Conservation (phyloP, 805 yeast species). For the Candida dajiaensis region DNA sequence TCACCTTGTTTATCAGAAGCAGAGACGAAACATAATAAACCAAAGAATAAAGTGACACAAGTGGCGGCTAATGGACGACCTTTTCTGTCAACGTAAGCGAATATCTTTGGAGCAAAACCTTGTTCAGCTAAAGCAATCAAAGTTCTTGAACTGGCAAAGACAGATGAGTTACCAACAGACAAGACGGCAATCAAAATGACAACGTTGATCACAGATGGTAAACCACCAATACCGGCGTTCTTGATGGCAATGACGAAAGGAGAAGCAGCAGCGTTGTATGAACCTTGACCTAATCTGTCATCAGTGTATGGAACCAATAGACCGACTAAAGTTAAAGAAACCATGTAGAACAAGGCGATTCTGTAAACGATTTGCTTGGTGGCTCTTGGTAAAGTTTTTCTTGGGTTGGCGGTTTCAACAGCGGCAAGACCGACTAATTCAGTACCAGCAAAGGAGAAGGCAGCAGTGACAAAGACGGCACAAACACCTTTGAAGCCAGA, state of each 20-base stretch:
- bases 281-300: conserved; percentile 47
- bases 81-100: conserved; percentile 40
- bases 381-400: conserved; percentile 55
- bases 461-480: conserved; percentile 46
- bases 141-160: conserved; percentile 52
- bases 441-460: conserved; percentile 60
- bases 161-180: conserved; percentile 42
- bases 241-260: conserved; percentile 61
- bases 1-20: conserved; percentile 50
- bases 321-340: conserved; percentile 52
- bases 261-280: conserved; percentile 53
- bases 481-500: conserved; percentile 59
- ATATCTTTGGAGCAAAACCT: conserved; percentile 43
- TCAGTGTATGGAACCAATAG: conserved; percentile 53
- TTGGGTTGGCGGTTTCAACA: conserved; percentile 50
- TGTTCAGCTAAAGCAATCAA: conserved; percentile 46
- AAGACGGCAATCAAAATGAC: conserved; percentile 55
- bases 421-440: conserved; percentile 52
- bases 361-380: conserved; percentile 44
- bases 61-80: conserved; percentile 54
- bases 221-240: conserved; percentile 52
- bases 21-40: conserved; percentile 54
- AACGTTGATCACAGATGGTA: conserved; percentile 58
- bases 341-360: conserved; percentile 53
- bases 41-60: conserved; percentile 37